Conservation (phyloP, 2,329 filamentous ascomycete genomes). For the Bipolaris victoriae region DNA sequence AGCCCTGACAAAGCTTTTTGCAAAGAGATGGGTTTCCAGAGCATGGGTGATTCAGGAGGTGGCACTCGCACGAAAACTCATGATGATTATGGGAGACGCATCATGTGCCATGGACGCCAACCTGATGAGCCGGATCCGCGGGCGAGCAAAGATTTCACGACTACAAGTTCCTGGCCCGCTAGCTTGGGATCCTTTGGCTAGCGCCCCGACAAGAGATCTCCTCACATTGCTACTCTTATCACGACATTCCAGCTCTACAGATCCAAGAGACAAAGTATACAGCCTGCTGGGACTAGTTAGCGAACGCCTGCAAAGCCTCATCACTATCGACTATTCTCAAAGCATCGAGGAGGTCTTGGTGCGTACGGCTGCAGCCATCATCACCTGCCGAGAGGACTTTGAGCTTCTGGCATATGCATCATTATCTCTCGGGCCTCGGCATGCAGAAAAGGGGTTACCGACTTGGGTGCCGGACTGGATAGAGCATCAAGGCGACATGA, state of each 20-base stretch:
- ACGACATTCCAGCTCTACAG: slow-evolving; percentile 16
- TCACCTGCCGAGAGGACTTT: slow-evolving; percentile 17
- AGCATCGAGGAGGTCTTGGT: slow-evolving; percentile 18
- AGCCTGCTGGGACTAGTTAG: slow-evolving; percentile 16
- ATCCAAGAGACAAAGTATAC: slow-evolving; percentile 21
- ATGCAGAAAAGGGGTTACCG: not conserved
- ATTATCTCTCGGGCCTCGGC: slow-evolving; percentile 1
- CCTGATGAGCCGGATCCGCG: slow-evolving; percentile 18
- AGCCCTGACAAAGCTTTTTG: slow-evolving; percentile 13
- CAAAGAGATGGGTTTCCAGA: slow-evolving; percentile 20
- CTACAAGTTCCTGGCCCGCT: slow-evolving; percentile 20
- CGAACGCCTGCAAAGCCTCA: slow-evolving; percentile 17
- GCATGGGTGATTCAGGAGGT: slow-evolving; percentile 31
- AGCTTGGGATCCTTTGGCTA: slow-evolving; percentile 21
- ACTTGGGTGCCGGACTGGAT: slow-evolving; percentile 24
- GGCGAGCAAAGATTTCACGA: slow-evolving; percentile 14
- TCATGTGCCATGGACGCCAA: slow-evolving; percentile 10
- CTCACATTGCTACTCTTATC: slow-evolving; percentile 16
- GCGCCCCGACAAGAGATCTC: slow-evolving; percentile 17
- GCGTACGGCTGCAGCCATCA: slow-evolving; percentile 15
- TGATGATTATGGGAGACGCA: slow-evolving; percentile 18
- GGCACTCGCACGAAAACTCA: slow-evolving; percentile 18
- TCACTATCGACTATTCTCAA: slow-evolving; percentile 19
- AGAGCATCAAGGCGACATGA: slow-evolving; percentile 4
- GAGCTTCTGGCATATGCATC: slow-evolving; percentile 17